Evolutionary conservation across 1,139 yeast species (phyloP).

Genomic region (Candida anutae): DNA sequence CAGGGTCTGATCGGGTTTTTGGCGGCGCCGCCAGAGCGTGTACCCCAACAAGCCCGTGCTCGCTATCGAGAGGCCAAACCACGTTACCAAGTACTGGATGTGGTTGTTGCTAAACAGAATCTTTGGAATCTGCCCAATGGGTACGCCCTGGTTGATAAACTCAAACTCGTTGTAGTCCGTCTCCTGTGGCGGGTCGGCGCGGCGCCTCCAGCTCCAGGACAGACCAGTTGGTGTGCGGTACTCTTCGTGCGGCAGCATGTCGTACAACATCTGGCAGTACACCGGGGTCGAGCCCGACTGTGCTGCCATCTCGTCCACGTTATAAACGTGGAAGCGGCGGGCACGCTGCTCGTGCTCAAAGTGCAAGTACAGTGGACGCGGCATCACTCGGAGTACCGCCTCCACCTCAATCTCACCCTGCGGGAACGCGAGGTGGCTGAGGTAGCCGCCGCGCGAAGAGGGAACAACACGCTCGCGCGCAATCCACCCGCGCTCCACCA

Average conservation of each 20-base stretch:
- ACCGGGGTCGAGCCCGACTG: slow-evolving; percentile 63
- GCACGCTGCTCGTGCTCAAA: slow-evolving; percentile 65
- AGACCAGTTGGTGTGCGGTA: no score
- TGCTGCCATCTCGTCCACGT: slow-evolving; percentile 72
- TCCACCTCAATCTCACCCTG: slow-evolving; percentile 65
- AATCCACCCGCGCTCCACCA: slow-evolving; percentile 93
- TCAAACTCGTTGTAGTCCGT: slow-evolving; percentile 37
- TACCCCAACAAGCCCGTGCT: slow-evolving; percentile 55
- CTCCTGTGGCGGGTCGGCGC: slow-evolving; percentile 2
- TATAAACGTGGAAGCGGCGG: slow-evolving; percentile 61
- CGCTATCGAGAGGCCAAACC: slow-evolving; percentile 82
- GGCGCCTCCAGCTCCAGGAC: slow-evolving; percentile 28
- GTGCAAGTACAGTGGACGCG: slow-evolving; percentile 62
- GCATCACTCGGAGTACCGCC: slow-evolving; percentile 69
- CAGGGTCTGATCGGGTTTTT: slow-evolving; percentile 20
- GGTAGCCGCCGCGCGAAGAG: slow-evolving; percentile 42
- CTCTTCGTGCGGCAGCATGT: slow-evolving; percentile 53
- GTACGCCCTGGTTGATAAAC: slow-evolving; percentile 75
- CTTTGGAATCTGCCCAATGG: slow-evolving; percentile 75
- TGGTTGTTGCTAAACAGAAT: slow-evolving; percentile 84
- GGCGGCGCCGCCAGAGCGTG: slow-evolving; percentile 28
- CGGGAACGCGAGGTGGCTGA: slow-evolving; percentile 63
- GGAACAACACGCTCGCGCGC: slow-evolving; percentile 67
- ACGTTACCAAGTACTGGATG: slow-evolving; percentile 83
- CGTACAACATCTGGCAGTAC: slow-evolving; percentile 69